Evolutionary conservation across 2,329 filamentous ascomycete species (phyloP), one percentile per base, ranked within the genome.

Genomic region (Moelleriella libera): DNA sequence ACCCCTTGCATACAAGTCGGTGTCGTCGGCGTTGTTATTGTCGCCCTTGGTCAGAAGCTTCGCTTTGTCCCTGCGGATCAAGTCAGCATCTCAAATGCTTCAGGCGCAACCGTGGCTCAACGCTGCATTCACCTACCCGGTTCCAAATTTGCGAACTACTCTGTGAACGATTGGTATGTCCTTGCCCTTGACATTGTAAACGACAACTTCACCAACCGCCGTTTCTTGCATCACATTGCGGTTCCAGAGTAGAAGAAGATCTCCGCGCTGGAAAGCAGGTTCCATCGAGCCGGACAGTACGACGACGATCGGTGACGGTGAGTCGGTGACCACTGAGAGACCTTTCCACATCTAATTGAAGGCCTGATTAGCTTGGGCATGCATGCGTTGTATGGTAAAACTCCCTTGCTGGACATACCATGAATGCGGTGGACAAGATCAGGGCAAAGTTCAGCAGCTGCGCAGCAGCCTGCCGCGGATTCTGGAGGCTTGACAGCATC

Each of bases 131-230:
- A 63, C 72, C 49, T 59, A 76, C 70, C 78, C 78, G 31, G 58
- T 58, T 28, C 80, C 79, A 61, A 82, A 83, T 61, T 80, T 81
- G 67, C 89, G 78, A 47, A 97, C 84, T 8, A 97, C 77, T 45
- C 92, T 75, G 69, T 98, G 92, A 55, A 98, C 92, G 65, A 98
- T 98, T 31, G 92, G 92, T 53, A 98, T 97, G 55, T 95, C 86
- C 72, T 97, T 98, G 49, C 83, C 88, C 63, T 80, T 78, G 47
- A 95, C 85, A 61, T 94, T 94, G 67, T 80, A 80, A 8, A 80
- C 76, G 7, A 80, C 76, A n/a, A 80, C 62, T 54, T 76, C 72
- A 51, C 73, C 73, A 12, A 78, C 73, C 42, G 69, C 68, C 2
- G 74, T 76, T 53, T 78, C 75, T 47, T 67, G 63, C n/a, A 72